phyloP scores from a whole-genome alignment of 163 green algal genomes.

The Scenedesmus sp. region DNA sequence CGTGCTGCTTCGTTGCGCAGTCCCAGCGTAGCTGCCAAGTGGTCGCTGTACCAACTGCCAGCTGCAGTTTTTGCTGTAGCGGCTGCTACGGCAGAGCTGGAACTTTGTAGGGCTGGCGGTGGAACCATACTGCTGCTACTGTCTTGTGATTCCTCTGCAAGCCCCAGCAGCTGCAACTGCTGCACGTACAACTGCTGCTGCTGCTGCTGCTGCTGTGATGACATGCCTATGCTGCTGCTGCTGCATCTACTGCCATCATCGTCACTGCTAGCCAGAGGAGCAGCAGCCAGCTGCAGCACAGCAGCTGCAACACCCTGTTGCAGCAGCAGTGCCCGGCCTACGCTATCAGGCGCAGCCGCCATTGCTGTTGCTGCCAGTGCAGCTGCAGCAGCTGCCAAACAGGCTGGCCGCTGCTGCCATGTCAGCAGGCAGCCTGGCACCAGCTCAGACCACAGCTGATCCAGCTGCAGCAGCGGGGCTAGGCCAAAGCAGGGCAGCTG shows the following conservation, averaged over 20 bases:
- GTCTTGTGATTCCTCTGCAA: background rate
- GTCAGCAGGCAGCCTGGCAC: constrained; percentile 33
- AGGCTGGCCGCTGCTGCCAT: constrained; percentile 41
- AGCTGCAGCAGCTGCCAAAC: constrained; percentile 35
- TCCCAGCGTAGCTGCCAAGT: constrained; percentile 29
- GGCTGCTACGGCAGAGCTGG: background rate
- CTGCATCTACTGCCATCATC: constrained; percentile 12
- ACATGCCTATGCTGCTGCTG: constrained; percentile 22
- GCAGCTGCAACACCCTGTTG: constrained; percentile 20
- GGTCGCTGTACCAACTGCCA: too few species aligned
- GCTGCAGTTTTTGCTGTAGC: constrained; percentile 38
- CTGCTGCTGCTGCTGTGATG: background rate
- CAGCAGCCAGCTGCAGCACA: constrained; percentile 10
- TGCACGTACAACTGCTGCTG: constrained; percentile 13
- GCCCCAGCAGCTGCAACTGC: constrained; percentile 16
- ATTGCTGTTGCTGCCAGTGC: constrained; percentile 37
- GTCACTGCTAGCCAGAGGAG: background rate
- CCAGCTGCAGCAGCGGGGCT: constrained; percentile 47
- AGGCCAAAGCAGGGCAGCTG: constrained; percentile 59
- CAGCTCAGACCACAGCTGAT: constrained; percentile 57
- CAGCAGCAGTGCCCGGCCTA: constrained; percentile 36
- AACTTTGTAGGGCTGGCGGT: background rate
- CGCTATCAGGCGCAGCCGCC: constrained; percentile 31
- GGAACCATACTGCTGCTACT: background rate
- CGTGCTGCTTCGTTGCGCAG: constrained; percentile 30